Percentiles rank a stretch among this genome's conserved stretches.
Evolutionary conservation across 306 rosid genomes (phyloP).

Genomic region (Citrullus mucosospermus): DNA sequence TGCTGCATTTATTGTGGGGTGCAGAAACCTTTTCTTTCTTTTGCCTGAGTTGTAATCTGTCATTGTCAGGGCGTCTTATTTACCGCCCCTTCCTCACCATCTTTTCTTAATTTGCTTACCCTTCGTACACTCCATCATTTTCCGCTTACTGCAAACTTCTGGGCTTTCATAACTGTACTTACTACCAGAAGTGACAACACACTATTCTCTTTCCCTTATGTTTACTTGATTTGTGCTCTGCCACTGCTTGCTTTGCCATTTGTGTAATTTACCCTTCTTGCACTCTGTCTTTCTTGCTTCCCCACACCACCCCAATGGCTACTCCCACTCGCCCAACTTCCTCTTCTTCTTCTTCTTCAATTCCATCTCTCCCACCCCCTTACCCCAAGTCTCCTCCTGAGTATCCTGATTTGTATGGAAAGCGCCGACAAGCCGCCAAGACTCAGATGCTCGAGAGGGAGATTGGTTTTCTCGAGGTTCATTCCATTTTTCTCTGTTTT

Average conservation of each 20-base stretch:
- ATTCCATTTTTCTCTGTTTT: not conserved
- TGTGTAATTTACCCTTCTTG: not conserved
- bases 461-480: slow-evolving; percentile 70
- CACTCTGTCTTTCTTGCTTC: not conserved
- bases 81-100: not conserved
- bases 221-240: slow-evolving; percentile 6
- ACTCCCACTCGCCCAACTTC: not conserved
- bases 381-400: slow-evolving; percentile 85
- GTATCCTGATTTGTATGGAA: slow-evolving; percentile 88
- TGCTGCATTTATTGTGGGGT: too few relatives aligned
- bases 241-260: not conserved
- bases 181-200: not conserved
- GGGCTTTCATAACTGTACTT: not conserved
- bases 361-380: slow-evolving; percentile 57
- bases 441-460: slow-evolving; percentile 85
- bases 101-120: not conserved
- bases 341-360: slow-evolving; percentile 38
- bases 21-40: not conserved
- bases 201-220: not conserved
- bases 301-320: not conserved
- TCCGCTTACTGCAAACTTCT: not conserved
- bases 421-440: slow-evolving; percentile 79
- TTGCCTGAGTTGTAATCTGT: not conserved
- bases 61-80: not conserved
- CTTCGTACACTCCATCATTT: slow-evolving; percentile 2